phyloP scores from a whole-genome alignment of 768 basidiomycete species.

The Lentinula edodes region DNA sequence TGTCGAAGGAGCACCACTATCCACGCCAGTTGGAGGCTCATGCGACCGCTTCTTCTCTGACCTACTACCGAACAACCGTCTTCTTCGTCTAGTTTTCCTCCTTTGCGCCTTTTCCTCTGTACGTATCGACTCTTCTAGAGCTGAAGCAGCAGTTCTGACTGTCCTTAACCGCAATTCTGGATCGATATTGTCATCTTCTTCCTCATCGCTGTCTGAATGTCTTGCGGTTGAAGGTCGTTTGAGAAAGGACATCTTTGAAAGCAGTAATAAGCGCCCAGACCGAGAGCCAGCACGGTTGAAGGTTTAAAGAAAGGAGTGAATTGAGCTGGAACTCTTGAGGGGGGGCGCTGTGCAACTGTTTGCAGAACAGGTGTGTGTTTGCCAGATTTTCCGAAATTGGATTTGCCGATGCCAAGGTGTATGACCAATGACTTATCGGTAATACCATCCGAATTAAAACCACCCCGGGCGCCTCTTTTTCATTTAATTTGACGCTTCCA shows the following conservation, averaged over 20 bases:
- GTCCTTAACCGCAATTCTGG: slow-evolving; percentile 84
- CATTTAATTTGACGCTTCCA: too few species aligned
- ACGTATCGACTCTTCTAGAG: slow-evolving; percentile 80
- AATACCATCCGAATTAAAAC: too few species aligned
- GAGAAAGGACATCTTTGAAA: slow-evolving; percentile 27
- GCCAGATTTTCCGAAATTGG: too few species aligned
- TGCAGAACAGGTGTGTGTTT: too few species aligned
- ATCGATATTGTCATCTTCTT: slow-evolving; percentile 71
- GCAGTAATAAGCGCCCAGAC: neutral
- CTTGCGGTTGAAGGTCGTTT: slow-evolving; percentile 31
- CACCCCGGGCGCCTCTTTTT: too few species aligned
- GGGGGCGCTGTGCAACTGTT: neutral
- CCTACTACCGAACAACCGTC: slow-evolving; percentile 52
- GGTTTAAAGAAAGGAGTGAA: slow-evolving; percentile 4
- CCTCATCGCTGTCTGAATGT: slow-evolving; percentile 49
- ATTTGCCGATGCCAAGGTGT: too few species aligned
- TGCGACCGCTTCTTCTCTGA: slow-evolving; percentile 42
- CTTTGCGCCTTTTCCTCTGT: slow-evolving; percentile 67
- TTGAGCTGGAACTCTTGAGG: neutral
- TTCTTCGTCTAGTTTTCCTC: slow-evolving; percentile 50
- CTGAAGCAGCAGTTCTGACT: slow-evolving; percentile 89
- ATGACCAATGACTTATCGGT: too few species aligned
- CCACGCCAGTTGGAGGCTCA: slow-evolving; percentile 11
- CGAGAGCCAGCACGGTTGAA: slow-evolving; percentile 14
- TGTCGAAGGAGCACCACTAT: slow-evolving; percentile 26